Percentiles rank a stretch among this genome's conserved stretches.
These are phyloP conservation scores for Mycena leptocephala DNA, from an alignment of 768 basidiomycete species.

Conservation along the genomic window DNA sequence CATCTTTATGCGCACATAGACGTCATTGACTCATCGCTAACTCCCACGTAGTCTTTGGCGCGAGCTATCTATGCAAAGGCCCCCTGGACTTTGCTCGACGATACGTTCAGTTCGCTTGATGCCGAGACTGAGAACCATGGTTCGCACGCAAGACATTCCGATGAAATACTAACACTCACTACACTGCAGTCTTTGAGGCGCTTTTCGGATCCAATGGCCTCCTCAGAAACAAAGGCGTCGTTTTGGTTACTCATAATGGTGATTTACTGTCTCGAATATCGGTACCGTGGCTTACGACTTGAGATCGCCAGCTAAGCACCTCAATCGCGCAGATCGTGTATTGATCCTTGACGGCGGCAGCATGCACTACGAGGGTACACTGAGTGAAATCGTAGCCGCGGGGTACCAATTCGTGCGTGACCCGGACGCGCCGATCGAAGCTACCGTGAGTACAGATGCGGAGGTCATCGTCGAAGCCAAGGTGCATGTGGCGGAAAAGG, in stretches of 20 bases:
- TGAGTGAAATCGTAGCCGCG: too few species aligned
- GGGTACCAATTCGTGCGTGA: too few species aligned
- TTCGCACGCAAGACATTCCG: not conserved
- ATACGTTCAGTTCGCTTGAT: slow-evolving; percentile 70
- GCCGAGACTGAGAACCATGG: slow-evolving; percentile 67
- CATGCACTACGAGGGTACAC: slow-evolving; percentile 69
- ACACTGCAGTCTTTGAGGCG: slow-evolving; percentile 40
- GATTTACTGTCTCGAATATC: too few species aligned
- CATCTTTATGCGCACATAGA: not conserved
- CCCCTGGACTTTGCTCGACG: slow-evolving; percentile 71
- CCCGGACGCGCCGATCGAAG: too few species aligned
- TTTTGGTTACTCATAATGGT: slow-evolving; percentile 1
- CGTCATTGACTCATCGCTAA: not conserved
- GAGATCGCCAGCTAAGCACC: slow-evolving; percentile 62
- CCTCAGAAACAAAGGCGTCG: not conserved
- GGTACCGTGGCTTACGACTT: slow-evolving; percentile 58
- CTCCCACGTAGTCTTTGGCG: slow-evolving; percentile 58
- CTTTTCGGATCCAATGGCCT: slow-evolving; percentile 32
- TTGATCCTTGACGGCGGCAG: slow-evolving; percentile 74
- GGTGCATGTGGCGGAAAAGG: too few species aligned
- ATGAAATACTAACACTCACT: not conserved
- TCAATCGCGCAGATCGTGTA: slow-evolving; percentile 70
- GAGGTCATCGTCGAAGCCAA: too few species aligned
- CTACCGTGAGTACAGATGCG: too few species aligned
- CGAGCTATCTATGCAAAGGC: slow-evolving; percentile 74